phyloP scores from a whole-genome alignment of 2,329 filamentous ascomycete genomes.

The Ophiocordyceps camponoti-rufipedis region DNA sequence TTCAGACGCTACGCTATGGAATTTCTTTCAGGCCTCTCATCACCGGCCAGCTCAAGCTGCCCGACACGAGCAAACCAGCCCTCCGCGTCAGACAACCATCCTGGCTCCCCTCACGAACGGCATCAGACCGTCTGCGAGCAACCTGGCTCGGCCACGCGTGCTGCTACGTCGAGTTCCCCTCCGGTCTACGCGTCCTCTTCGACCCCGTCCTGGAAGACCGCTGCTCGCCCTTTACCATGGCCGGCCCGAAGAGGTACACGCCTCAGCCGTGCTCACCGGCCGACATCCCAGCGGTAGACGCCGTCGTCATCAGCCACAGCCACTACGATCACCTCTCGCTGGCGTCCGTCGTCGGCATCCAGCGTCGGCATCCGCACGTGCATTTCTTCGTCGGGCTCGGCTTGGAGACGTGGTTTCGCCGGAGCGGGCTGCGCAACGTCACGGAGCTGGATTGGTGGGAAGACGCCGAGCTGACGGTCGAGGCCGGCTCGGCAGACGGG shows the following conservation, averaged over 20 bases:
- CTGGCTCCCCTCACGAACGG: conserved; percentile 44
- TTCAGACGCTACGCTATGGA: too few species aligned
- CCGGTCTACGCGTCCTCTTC: conserved; percentile 73
- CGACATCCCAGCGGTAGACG: conserved; percentile 61
- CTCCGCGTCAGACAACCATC: conserved; percentile 48
- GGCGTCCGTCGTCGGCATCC: conserved; percentile 52
- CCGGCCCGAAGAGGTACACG: conserved; percentile 65
- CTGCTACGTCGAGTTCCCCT: conserved; percentile 80
- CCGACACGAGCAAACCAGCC: conserved; percentile 46
- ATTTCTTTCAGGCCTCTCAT: conserved; percentile 14
- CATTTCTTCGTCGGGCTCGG: conserved; percentile 82
- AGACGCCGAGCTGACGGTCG: conserved; percentile 51
- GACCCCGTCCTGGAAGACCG: conserved; percentile 85
- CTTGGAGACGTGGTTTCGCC: conserved; percentile 65
- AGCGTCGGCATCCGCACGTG: conserved; percentile 52
- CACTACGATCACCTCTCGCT: conserved; percentile 89
- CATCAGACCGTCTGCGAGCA: conserved; percentile 45
- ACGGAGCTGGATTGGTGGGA: conserved; percentile 97
- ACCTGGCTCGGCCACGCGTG: conserved; percentile 95
- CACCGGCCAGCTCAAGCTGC: conserved; percentile 22
- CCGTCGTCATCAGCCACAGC: conserved; percentile 69
- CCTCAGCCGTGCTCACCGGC: conserved; percentile 55
- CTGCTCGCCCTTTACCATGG: conserved; percentile 56
- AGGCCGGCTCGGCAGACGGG: conserved; percentile 11
- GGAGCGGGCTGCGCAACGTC: conserved; percentile 52